Conservation (phyloP, 352 stramenopile genomes). For the Thraustochytrium striatum region DNA sequence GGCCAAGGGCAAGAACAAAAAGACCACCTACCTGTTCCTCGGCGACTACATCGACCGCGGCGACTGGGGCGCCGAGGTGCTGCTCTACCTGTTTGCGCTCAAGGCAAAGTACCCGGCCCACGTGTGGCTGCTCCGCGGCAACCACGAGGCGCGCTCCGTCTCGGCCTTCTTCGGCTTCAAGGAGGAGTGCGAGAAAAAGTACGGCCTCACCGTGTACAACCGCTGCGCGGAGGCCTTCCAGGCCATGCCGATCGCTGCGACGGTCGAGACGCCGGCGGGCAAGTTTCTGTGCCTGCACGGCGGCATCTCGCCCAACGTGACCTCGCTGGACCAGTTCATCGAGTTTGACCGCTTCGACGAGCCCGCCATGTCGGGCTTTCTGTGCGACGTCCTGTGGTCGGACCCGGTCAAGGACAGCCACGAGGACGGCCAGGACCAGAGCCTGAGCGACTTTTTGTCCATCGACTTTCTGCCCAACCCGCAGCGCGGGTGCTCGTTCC, state of each 20-base stretch:
- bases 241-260: slow-evolving; percentile 89
- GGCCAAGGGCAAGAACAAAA: slow-evolving; percentile 63
- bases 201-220: slow-evolving; percentile 75
- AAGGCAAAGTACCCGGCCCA: slow-evolving; percentile 79
- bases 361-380: slow-evolving; percentile 62
- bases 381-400: slow-evolving; percentile 23
- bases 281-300: slow-evolving; percentile 99
- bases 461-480: slow-evolving; percentile 50
- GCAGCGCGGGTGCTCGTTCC: slow-evolving; percentile 79
- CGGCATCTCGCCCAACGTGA: slow-evolving; percentile 87
- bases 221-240: slow-evolving; percentile 71
- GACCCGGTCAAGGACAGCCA: slow-evolving; percentile 48
- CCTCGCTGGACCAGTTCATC: slow-evolving; percentile 67
- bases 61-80: slow-evolving; percentile 82
- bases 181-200: slow-evolving; percentile 69
- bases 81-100: slow-evolving; percentile 86
- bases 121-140: slow-evolving; percentile 74
- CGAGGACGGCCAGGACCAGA: slow-evolving; percentile 26
- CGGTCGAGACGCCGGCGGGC: slow-evolving; percentile 82
- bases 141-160: slow-evolving; percentile 81
- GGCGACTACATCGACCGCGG: slow-evolving; percentile 92
- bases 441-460: slow-evolving; percentile 23
- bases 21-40: slow-evolving; percentile 83
- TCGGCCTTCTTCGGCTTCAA: slow-evolving; percentile 83
- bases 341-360: slow-evolving; percentile 56